Percentiles rank a stretch among this genome's conserved stretches.
Evolutionary conservation across 164 flowering plant species (phyloP).

Genomic region (Piper longum): DNA sequence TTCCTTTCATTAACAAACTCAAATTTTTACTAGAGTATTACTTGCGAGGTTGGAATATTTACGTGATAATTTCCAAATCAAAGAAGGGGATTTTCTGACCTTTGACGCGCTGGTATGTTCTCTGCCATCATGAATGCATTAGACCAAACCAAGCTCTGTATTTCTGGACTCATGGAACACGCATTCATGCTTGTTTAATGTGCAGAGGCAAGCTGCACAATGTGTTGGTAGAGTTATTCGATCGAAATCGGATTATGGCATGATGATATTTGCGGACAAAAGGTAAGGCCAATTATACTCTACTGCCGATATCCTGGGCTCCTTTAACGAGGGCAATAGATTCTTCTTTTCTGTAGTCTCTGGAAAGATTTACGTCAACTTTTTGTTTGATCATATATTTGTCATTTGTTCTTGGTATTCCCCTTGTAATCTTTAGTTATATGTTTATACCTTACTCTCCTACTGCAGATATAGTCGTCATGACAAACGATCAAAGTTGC

Average conservation of each 20-base stretch:
- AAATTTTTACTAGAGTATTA: conserved; percentile 53
- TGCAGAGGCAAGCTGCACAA: conserved; percentile 99
- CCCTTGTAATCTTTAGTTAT: background rate
- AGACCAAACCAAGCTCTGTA: background rate
- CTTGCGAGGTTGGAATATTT: conserved; percentile 85
- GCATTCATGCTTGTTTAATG: conserved; percentile 5
- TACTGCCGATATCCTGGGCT: too few species aligned
- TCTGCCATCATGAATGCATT: background rate
- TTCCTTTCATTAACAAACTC: background rate
- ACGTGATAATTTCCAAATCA: conserved; percentile 95
- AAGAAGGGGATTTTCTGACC: conserved; percentile 95
- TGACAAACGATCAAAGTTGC: conserved; percentile 94
- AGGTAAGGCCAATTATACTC: conserved; percentile 28
- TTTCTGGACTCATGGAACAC: background rate
- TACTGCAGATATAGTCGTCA: conserved; percentile 77
- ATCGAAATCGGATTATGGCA: conserved; percentile 97
- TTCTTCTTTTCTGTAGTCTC: too few species aligned
- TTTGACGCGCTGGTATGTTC: conserved; percentile 92
- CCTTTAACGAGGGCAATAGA: too few species aligned
- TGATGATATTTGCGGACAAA: conserved; percentile 99
- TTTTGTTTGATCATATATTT: background rate
- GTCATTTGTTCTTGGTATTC: background rate
- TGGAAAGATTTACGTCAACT: too few species aligned
- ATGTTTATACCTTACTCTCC: background rate
- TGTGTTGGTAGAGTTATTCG: conserved; percentile 98